A percentile compares a stretch with the other conserved stretches of the same genome.
Conservation (phyloP, 768 basidiomycete genomes). For the Inosperma sp. region DNA sequence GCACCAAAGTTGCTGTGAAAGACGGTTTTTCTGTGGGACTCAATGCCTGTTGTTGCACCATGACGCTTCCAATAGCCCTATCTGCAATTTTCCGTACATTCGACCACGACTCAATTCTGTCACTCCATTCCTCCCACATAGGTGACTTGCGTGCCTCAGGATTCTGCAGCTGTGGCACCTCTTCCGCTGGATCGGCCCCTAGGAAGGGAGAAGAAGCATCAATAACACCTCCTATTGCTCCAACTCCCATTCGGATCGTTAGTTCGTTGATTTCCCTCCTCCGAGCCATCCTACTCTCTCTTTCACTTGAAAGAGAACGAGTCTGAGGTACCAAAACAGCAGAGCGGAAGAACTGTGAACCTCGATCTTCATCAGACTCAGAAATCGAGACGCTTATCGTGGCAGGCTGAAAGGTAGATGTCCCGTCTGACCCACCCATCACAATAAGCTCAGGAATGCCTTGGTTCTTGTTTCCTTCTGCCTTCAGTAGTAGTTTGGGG, state of each 20-base stretch:
- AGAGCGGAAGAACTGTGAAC: constrained; percentile 55
- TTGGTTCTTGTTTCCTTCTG: constrained; percentile 34
- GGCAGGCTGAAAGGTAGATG: constrained; percentile 33
- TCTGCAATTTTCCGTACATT: constrained; percentile 71
- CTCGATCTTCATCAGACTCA: constrained; percentile 23
- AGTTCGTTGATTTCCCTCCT: constrained; percentile 77
- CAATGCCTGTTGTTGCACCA: constrained; percentile 32
- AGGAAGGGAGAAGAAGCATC: constrained; percentile 36
- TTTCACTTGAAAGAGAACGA: constrained; percentile 54
- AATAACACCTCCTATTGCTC: constrained; percentile 64
- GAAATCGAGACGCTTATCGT: constrained; percentile 18
- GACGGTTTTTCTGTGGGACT: constrained; percentile 34
- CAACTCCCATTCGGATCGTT: constrained; percentile 79
- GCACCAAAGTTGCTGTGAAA: constrained; percentile 54
- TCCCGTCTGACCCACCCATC: constrained; percentile 38
- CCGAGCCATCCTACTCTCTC: constrained; percentile 51
- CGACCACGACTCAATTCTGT: constrained; percentile 62
- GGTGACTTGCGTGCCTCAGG: constrained; percentile 12
- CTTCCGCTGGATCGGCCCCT: constrained; percentile 9
- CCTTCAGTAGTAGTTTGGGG: constrained; percentile 43
- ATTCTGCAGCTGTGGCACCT: not conserved
- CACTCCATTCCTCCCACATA: constrained; percentile 68
- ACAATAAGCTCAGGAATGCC: constrained; percentile 46
- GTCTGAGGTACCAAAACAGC: constrained; percentile 62
- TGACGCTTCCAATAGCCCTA: constrained; percentile 63